Conservation (phyloP, 2,329 filamentous ascomycete species). For the Aspergillus sp. region DNA sequence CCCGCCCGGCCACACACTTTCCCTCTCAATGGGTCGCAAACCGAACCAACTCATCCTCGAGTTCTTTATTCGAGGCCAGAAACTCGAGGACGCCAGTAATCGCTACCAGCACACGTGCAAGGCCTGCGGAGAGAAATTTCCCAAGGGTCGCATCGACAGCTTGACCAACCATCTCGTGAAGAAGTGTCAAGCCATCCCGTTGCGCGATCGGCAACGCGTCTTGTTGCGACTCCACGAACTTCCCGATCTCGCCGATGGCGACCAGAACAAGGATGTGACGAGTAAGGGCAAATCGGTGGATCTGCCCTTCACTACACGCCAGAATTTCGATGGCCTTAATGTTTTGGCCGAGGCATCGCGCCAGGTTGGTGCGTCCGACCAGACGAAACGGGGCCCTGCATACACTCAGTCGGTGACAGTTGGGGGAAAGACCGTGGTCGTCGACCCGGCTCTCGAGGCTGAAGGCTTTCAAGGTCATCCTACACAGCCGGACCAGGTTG, state of each 20-base stretch:
- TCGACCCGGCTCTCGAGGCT: slow-evolving; percentile 46
- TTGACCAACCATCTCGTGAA: slow-evolving; percentile 80
- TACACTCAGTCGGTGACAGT: slow-evolving; percentile 44
- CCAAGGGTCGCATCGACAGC: slow-evolving; percentile 84
- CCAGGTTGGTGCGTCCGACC: slow-evolving; percentile 62
- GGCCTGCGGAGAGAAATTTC: slow-evolving; percentile 82
- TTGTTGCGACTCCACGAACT: slow-evolving; percentile 72
- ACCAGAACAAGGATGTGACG: slow-evolving; percentile 42
- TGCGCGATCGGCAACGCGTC: slow-evolving; percentile 73
- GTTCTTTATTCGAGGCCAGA: slow-evolving; percentile 83
- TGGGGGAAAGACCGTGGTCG: slow-evolving; percentile 44
- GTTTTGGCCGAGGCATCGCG: slow-evolving; percentile 86
- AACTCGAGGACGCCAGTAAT: slow-evolving; percentile 86
- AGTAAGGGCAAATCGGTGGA: slow-evolving; percentile 41
- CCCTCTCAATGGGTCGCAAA: slow-evolving; percentile 71
- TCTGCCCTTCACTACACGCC: slow-evolving; percentile 51
- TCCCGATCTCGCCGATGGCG: slow-evolving; percentile 52
- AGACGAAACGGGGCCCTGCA: slow-evolving; percentile 45
- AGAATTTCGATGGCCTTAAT: slow-evolving; percentile 77
- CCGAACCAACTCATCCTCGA: slow-evolving; percentile 82
- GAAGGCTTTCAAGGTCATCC: slow-evolving; percentile 41
- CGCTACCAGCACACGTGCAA: slow-evolving; percentile 91
- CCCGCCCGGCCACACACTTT: slow-evolving; percentile 18
- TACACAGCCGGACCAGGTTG: slow-evolving; percentile 30
- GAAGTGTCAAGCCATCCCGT: slow-evolving; percentile 77